Evolutionary conservation across 805 yeast species (phyloP), one percentile per base, ranked within the genome.

Genomic region (Kluyveromyces nonfermentans): DNA sequence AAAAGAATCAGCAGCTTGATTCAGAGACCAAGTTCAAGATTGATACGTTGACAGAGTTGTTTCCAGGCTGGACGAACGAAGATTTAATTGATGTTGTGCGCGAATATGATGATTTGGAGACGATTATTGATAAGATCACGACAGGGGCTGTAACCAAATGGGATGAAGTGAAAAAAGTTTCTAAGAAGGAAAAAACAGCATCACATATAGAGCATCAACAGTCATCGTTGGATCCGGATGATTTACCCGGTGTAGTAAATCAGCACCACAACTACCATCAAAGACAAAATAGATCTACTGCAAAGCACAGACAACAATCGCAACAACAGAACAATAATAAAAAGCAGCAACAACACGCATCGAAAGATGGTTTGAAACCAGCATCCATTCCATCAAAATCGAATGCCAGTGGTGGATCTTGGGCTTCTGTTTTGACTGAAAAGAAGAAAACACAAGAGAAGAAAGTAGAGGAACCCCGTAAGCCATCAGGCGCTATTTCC

Each of bases 31-130:
- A 62, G 46, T 54, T 54, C 43, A 69, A 74, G 60, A 69, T 77
- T 46, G 65, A 65, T 43, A 77, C 84, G 32, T 75, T 90, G 54
- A 64, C 73, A 41, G 97, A 90, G 66, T 73, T 93, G 71, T 89
- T 93, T 69, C 95, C 97, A 36, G 96, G 85, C 60, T 93, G 98
- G 98, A 75, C 85, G 39, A 71, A 74, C 43, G 95, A 85, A 22
- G 98, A 93, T 61, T 77, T 93, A 60, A 67, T 72, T 37, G 77
- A 82, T 42, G 78, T 87, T 46, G 78, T 89, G 54, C 71, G 72
- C 46, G 97, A 93, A 65, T 76, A 82, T 50, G 72, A 79, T 50
- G 88, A 84, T 60, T 71, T 88, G 52, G 94, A 83, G 59, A 73
- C 76, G 36, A 85, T 93, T 51, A 82, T 86, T 50, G 89, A 83